Conservation (phyloP, 768 basidiomycete species). For the Lactarius hengduanensis region DNA sequence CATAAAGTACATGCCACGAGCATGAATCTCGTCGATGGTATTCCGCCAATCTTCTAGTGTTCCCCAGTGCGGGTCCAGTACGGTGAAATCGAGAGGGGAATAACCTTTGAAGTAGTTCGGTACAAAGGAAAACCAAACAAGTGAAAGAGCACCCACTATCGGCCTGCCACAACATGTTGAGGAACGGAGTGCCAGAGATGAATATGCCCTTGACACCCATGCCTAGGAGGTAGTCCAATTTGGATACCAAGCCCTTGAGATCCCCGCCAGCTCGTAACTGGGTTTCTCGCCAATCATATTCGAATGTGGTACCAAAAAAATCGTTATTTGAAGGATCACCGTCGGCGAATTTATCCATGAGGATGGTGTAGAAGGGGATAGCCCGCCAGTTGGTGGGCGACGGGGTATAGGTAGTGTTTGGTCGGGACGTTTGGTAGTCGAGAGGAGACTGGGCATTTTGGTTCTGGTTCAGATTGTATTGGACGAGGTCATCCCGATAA, state of each 20-base stretch:
- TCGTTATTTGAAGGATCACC: conserved; percentile 92
- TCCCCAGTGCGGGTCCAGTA: conserved; percentile 93
- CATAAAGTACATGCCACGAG: conserved; percentile 88
- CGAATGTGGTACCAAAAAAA: conserved; percentile 75
- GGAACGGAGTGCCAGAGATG: conserved; percentile 88
- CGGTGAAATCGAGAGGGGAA: conserved; percentile 87
- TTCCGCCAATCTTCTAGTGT: conserved; percentile 75
- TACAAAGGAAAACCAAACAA: conserved; percentile 9
- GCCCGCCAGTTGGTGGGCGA: conserved; percentile 87
- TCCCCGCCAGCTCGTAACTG: conserved; percentile 91
- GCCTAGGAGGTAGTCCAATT: conserved; percentile 84
- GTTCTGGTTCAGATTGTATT: conserved; percentile 81
- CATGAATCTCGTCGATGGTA: conserved; percentile 74
- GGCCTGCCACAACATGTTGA: conserved; percentile 97
- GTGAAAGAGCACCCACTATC: conserved; percentile 64
- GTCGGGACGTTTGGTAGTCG: conserved; percentile 63
- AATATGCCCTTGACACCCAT: conserved; percentile 87
- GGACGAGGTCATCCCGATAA: conserved; percentile 60
- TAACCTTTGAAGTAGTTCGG: conserved; percentile 56
- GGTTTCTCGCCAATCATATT: conserved; percentile 85
- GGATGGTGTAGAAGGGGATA: conserved; percentile 74
- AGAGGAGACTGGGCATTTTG: conserved; percentile 63
- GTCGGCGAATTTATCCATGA: conserved; percentile 93
- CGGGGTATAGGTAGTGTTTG: conserved; percentile 65
- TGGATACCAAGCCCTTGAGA: conserved; percentile 68